These are phyloP conservation scores for Microthlaspi erraticum DNA, from an alignment of 345 rosid genomes.

Conservation along the genomic window DNA sequence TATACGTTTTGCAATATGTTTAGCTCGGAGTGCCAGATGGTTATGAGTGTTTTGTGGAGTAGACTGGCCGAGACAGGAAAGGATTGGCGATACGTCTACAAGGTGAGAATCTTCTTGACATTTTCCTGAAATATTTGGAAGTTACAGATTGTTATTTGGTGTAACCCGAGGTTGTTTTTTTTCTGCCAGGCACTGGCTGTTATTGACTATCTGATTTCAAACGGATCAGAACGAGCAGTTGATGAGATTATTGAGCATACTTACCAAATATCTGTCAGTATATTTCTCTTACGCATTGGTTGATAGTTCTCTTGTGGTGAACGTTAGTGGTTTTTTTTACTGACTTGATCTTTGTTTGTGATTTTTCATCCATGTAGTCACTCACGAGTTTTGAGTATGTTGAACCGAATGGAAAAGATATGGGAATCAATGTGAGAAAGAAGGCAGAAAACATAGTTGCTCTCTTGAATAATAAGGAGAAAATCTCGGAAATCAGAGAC, in stretches of 20 bases:
- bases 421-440: conserved; percentile 94
- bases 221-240: conserved; percentile 98
- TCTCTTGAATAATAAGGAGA: conserved; percentile 82
- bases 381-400: conserved; percentile 93
- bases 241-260: conserved; percentile 98
- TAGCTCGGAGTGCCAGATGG: conserved; percentile 94
- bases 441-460: conserved; percentile 79
- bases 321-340: conserved; percentile 34
- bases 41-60: conserved; percentile 94
- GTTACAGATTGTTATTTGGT: conserved; percentile 12
- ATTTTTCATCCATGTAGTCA: conserved; percentile 58
- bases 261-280: conserved; percentile 91
- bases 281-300: conserved; percentile 19
- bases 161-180: conserved; percentile 18
- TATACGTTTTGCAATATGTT: conserved; percentile 38
- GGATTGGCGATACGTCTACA: conserved; percentile 98
- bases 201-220: conserved; percentile 87
- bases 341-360: conserved; percentile 40
- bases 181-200: conserved; percentile 81
- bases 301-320: not conserved
- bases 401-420: conserved; percentile 95
- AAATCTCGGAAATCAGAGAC: conserved; percentile 82
- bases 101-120: conserved; percentile 53
- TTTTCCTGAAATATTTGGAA: conserved; percentile 21
- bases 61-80: conserved; percentile 90